Evolutionary conservation across 176 grass and related monocot species (phyloP).

Genomic region (Carex myosuroides): DNA sequence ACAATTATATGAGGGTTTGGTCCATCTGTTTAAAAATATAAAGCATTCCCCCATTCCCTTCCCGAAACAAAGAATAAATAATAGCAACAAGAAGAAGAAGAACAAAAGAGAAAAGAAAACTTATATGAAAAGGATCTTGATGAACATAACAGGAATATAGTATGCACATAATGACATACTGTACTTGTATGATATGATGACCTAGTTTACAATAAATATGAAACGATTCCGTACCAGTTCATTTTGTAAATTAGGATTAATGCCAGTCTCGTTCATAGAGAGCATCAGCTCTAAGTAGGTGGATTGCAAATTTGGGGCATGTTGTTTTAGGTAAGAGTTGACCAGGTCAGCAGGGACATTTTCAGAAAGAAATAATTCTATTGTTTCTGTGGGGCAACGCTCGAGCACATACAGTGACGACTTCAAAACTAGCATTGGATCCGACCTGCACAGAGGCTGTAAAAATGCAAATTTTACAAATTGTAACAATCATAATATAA

Average conservation of each 20-base stretch:
- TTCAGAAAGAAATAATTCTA: conserved; percentile 97
- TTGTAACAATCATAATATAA: not conserved
- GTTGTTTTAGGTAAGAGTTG: conserved; percentile 97
- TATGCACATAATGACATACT: not conserved
- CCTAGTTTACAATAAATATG: not conserved
- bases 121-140: not conserved
- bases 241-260: conserved; percentile 95
- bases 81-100: not conserved
- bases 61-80: not conserved
- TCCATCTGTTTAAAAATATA: not conserved
- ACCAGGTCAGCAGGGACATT: conserved; percentile 97
- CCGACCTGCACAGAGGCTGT: conserved; percentile 93
- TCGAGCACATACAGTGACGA: conserved; percentile 87
- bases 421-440: conserved; percentile 97
- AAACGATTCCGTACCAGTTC: conserved; percentile 55
- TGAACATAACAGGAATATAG: not conserved
- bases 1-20: not conserved
- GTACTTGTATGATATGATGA: not conserved
- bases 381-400: conserved; percentile 75
- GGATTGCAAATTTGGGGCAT: conserved; percentile 94
- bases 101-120: not conserved
- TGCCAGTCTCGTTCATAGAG: conserved; percentile 80
- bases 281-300: conserved; percentile 98
- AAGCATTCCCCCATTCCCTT: not conserved
- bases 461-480: conserved; percentile 22